These are phyloP conservation scores for Cladophialophora exuberans DNA, from an alignment of 2,329 filamentous ascomycete genomes.

Conservation along the genomic window DNA sequence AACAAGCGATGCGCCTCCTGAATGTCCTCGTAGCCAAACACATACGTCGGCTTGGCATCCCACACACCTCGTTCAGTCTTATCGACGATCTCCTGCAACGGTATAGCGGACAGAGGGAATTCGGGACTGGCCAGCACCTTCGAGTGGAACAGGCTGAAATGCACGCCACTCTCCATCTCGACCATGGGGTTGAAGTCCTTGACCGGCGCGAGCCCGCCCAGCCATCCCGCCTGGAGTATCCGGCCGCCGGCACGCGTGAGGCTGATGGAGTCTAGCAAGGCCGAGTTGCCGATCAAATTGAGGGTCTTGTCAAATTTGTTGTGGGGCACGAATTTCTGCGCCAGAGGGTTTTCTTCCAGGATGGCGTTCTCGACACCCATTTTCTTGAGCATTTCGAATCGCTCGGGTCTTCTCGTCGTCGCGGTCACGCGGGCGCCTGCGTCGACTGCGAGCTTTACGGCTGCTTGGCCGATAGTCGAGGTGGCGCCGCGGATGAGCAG, in stretches of 20 bases:
- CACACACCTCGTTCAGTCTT: conserved; percentile 40
- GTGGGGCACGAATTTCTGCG: conserved; percentile 18
- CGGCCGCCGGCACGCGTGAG: conserved; percentile 41
- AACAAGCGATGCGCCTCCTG: conserved; percentile 40
- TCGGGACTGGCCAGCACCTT: conserved; percentile 41
- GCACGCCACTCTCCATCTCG: conserved; percentile 51
- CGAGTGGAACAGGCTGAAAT: conserved; percentile 51
- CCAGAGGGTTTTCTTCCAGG: conserved; percentile 35
- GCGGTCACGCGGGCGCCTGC: conserved; percentile 44
- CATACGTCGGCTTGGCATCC: conserved; percentile 39
- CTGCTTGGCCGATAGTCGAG: conserved; percentile 46
- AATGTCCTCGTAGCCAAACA: conserved; percentile 42
- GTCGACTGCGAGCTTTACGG: conserved; percentile 43
- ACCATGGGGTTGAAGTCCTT: conserved; percentile 48
- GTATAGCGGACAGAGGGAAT: conserved; percentile 45
- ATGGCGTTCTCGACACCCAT: conserved; percentile 37
- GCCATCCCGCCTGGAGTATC: conserved; percentile 44
- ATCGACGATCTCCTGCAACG: conserved; percentile 43
- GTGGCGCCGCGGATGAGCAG: conserved; percentile 48
- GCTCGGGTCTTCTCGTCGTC: conserved; percentile 42
- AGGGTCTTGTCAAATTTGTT: conserved; percentile 44
- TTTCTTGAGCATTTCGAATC: conserved; percentile 35
- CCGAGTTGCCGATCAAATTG: conserved; percentile 46
- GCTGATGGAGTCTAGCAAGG: conserved; percentile 44
- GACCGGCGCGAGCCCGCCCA: conserved; percentile 47